phyloP scores from a whole-genome alignment of 192 early-diverging fungal species.

The Mortierella antarctica region DNA sequence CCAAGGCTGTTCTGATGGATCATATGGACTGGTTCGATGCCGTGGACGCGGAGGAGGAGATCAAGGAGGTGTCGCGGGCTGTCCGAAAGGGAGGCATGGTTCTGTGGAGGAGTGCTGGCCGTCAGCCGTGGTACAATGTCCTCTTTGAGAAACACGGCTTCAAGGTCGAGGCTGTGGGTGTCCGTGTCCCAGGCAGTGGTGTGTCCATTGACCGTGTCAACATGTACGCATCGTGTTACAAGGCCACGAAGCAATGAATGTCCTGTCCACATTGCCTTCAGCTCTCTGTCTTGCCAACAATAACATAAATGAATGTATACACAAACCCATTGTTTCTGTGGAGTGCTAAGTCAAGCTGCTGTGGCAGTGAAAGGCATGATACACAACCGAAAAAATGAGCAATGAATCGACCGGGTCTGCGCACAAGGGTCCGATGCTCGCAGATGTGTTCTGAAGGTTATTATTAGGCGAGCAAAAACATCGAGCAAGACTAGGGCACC shows the following conservation, averaged over 20 bases:
- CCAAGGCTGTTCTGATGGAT: conserved; percentile 86
- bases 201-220: conserved; percentile 84
- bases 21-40: conserved; percentile 88
- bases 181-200: conserved; percentile 72
- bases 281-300: background rate
- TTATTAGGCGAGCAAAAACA: too few relatives aligned
- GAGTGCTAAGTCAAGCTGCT: too few relatives aligned
- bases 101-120: conserved; percentile 85
- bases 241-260: conserved; percentile 58
- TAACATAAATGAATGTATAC: background rate
- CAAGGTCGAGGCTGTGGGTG: conserved; percentile 69
- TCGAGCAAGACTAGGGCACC: too few relatives aligned
- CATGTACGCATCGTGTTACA: conserved; percentile 83
- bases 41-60: conserved; percentile 77
- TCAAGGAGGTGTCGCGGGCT: conserved; percentile 70
- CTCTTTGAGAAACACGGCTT: conserved; percentile 81
- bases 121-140: conserved; percentile 83
- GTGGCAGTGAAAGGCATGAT: too few relatives aligned
- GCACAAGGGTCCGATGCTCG: too few relatives aligned
- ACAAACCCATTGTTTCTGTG: background rate
- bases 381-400: too few relatives aligned
- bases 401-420: too few relatives aligned
- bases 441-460: too few relatives aligned
- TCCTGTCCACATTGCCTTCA: background rate
- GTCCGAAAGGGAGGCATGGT: conserved; percentile 73